Base-by-base conservation (phyloP, 352 stramenopile species). In the Pythium diclinum region DNA sequence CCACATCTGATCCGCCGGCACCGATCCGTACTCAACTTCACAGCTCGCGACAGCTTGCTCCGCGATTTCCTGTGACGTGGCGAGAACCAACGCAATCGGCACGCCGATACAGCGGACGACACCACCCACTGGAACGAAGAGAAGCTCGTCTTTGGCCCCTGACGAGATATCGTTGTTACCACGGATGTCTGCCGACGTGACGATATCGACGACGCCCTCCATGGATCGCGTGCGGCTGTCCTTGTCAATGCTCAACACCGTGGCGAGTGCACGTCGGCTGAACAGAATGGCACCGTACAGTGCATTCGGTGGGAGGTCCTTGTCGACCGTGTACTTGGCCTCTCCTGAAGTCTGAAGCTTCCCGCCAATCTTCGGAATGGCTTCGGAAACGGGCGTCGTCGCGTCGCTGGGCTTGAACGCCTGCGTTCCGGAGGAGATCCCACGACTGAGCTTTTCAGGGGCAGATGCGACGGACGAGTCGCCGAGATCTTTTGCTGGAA, bases 311-410 rank as follows among this genome's bases (percentile, higher is more conserved):
- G 67, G 42, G 0, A 72, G 62, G 8, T 65, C 46, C 40, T 73
- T 67, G 66, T 89, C 79, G 6, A 63, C 68, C 11, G 69, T 68
- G 60, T 81, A 89, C 4, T 60, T 54, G 8, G 77, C 79, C 54
- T 89, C 75, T 34, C 79, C 79, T 19, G 77, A 71, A 5, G 55
- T 71, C 54, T 83, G 73, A 14, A 84, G 38, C 52, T 78, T 73
- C 8, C 61, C 65, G 5, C 60, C 65, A 42, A 83, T 64, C 67
- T 85, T 85, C 53, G 47, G 69, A n/a, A 81, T 67, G 1, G 72
- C n/a, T n/a, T 67, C 16, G 0, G 68, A 74, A 9, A 81, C 72
- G 7, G 74, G 77, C 14, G 65, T 63, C 14, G 64, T 73, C 0
- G 54, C 34, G 28, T 58, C 60, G 47, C 42, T 61, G 5, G 70